phyloP scores from a whole-genome alignment of 2,329 filamentous ascomycete species.

The Diaporthe helianthi region DNA sequence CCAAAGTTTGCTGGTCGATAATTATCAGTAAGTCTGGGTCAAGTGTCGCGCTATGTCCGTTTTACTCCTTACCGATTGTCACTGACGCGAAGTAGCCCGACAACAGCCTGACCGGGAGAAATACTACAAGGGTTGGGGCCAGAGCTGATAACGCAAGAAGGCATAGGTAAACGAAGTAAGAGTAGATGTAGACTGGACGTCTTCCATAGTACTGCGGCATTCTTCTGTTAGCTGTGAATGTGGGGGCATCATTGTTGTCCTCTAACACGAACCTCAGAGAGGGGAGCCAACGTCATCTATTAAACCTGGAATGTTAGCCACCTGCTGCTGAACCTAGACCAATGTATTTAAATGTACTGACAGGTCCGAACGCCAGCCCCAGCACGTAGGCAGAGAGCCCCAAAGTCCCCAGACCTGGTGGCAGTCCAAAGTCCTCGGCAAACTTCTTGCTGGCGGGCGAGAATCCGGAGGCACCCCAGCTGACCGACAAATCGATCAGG shows the following conservation, averaged over 20 bases:
- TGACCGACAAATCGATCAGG: conserved; percentile 43
- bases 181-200: conserved; percentile 50
- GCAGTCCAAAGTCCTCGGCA: conserved; percentile 48
- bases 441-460: conserved; percentile 52
- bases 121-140: conserved; percentile 49
- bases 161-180: conserved; percentile 51
- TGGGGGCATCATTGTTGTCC: not conserved
- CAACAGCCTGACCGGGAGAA: conserved; percentile 51
- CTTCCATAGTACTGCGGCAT: conserved; percentile 50
- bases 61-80: conserved; percentile 35
- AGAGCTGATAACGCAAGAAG: conserved; percentile 52
- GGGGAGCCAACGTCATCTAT: conserved; percentile 42
- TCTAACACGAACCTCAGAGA: conserved; percentile 34
- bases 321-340: not conserved
- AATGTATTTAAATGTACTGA: not conserved
- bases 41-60: not conserved
- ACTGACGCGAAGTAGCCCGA: conserved; percentile 53
- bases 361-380: conserved; percentile 49
- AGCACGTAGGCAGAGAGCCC: conserved; percentile 55
- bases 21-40: not conserved
- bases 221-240: not conserved
- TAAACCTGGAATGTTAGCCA: not conserved
- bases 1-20: conserved; percentile 46
- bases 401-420: conserved; percentile 49
- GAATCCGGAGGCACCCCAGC: conserved; percentile 56